These are phyloP conservation scores for Nigrograna mackinnonii DNA, from an alignment of 2,329 filamentous ascomycete genomes.

Conservation along the genomic window DNA sequence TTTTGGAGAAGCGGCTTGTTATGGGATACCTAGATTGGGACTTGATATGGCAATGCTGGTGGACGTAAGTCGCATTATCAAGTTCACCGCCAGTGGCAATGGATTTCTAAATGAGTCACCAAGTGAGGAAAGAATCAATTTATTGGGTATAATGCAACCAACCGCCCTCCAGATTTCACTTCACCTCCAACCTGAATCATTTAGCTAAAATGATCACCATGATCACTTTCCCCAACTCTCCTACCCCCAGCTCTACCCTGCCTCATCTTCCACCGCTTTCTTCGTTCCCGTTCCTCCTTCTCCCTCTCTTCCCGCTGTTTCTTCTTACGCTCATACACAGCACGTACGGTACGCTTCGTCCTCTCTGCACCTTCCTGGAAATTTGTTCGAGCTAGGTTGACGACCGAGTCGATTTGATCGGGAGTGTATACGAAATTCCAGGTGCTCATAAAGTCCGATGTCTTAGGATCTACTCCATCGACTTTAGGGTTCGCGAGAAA, in stretches of 20 bases:
- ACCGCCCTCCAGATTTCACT: neutral
- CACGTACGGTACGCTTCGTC: conserved; percentile 76
- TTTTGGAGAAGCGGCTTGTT: too few species aligned
- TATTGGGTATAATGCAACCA: conserved; percentile 4
- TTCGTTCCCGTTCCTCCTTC: conserved; percentile 40
- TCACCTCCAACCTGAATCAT: neutral
- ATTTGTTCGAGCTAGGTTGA: conserved; percentile 81
- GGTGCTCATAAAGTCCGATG: conserved; percentile 85
- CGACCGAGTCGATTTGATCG: conserved; percentile 84
- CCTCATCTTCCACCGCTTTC: conserved; percentile 45
- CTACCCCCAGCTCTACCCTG: conserved; percentile 56
- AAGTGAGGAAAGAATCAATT: too few species aligned
- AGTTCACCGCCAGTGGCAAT: too few species aligned
- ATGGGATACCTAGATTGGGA: too few species aligned
- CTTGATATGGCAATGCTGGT: too few species aligned
- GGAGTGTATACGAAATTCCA: conserved; percentile 99
- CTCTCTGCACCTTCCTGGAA: conserved; percentile 81
- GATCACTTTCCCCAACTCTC: conserved; percentile 58
- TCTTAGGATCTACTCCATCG: conserved; percentile 79
- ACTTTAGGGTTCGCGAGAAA: conserved; percentile 82
- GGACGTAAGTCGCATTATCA: too few species aligned
- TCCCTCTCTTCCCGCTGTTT: conserved; percentile 61
- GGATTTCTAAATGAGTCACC: too few species aligned
- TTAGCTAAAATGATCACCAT: conserved; percentile 68
- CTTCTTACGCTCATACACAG: conserved; percentile 93